Evolutionary conservation across 768 basidiomycete species (phyloP).

Genomic region (Vararia minispora): DNA sequence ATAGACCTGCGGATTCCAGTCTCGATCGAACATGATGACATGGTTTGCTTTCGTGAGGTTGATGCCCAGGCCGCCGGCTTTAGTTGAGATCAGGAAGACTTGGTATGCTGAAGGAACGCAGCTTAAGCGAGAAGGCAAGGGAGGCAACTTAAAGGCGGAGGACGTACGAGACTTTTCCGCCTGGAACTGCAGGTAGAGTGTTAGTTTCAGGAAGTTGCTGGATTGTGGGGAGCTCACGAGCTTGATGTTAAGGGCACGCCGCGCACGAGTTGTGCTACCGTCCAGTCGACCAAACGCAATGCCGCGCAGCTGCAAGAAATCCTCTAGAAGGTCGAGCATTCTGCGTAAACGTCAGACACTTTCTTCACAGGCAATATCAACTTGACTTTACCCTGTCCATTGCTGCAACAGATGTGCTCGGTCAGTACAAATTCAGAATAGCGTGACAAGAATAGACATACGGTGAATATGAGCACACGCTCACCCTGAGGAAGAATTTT

Average conservation of each 20-base stretch:
- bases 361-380: too few relatives aligned
- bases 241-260: constrained; percentile 46
- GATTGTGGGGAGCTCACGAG: constrained; percentile 25
- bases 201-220: neutral
- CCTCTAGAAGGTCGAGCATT: constrained; percentile 62
- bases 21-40: constrained; percentile 70
- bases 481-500: constrained; percentile 49
- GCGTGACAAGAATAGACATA: constrained; percentile 17
- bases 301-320: constrained; percentile 47
- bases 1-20: constrained; percentile 43
- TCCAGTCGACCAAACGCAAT: constrained; percentile 55
- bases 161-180: constrained; percentile 42
- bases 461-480: constrained; percentile 59
- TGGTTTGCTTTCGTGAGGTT: constrained; percentile 76
- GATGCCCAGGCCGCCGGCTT: constrained; percentile 67
- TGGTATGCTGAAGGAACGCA: constrained; percentile 34
- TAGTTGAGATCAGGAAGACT: constrained; percentile 60
- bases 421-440: constrained; percentile 6
- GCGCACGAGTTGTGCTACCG: constrained; percentile 39
- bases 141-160: neutral
- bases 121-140: neutral
- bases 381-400: constrained; percentile 52
- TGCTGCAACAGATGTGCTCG: constrained; percentile 27
- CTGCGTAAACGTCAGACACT: constrained; percentile 20
- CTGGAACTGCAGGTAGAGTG: constrained; percentile 34